Evolutionary conservation across 2,329 filamentous ascomycete species (phyloP).

Genomic region (Fusarium albosuccineum): DNA sequence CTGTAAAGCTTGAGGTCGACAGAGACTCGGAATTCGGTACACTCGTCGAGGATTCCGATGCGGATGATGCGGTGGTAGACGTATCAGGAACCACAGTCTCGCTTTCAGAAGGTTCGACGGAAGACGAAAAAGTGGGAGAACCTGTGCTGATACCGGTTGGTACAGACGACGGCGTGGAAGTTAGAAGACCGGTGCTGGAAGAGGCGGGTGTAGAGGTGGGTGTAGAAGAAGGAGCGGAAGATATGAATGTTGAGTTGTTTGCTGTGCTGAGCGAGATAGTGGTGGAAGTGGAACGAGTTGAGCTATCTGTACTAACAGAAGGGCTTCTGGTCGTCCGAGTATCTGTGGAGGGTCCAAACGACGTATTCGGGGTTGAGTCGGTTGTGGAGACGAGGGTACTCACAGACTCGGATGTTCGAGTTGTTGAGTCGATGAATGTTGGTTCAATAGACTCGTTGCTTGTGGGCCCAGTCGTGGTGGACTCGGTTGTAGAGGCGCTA

Average conservation of each 20-base stretch:
- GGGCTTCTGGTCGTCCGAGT: background rate
- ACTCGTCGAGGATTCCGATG: background rate
- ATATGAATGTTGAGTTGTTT: too few species aligned
- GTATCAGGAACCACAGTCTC: background rate
- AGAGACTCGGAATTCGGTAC: background rate
- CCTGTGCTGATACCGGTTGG: too few species aligned
- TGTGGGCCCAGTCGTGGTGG: background rate
- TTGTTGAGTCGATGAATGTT: background rate
- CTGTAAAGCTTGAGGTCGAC: background rate
- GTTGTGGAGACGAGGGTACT: too few species aligned
- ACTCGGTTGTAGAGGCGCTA: background rate
- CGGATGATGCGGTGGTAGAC: background rate
- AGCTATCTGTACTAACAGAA: too few species aligned
- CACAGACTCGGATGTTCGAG: background rate
- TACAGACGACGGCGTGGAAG: too few species aligned
- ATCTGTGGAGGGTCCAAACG: background rate
- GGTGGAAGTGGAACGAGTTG: background rate
- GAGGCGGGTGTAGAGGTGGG: too few species aligned
- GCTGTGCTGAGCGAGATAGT: too few species aligned
- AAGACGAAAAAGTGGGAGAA: background rate
- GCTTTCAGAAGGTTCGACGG: background rate
- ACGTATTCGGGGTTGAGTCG: background rate
- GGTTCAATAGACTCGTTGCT: too few species aligned
- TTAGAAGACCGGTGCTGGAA: too few species aligned
- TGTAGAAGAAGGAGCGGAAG: too few species aligned